Evolutionary conservation across 805 yeast species (phyloP), one percentile per base, ranked within the genome.

Genomic region (Lachancea sp.): DNA sequence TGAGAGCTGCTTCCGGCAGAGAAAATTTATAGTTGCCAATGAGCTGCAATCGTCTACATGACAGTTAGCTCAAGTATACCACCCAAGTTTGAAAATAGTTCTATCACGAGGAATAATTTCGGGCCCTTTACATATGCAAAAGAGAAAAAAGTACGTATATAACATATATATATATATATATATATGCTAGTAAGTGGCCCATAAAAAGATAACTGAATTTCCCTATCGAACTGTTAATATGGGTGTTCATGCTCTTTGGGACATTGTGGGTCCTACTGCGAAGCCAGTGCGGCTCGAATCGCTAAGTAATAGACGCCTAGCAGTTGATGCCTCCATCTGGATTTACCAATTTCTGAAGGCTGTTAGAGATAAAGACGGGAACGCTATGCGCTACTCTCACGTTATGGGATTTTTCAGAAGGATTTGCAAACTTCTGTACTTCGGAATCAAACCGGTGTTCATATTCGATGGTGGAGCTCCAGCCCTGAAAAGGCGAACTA

Each of bases 261-360:
- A 80, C 37, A 78, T 92, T 8, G 69, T 90, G 2, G 94, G 87
- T 5, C 94, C 96, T 0, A 76, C 90, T 0, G 92, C 97, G 0
- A 70, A 83, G 36, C 96, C 99, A 0, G 95, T 92, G 2, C 72
- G 90, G 40, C 70, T 92, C 21, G 97, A 90, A 58, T 80, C 94
- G 0, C 70, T 92, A 25, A 74, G 83, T 17, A 78, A 88, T 43
- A 83, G 81, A 56, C 69, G 74, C 39, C 67, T 92, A 52, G 98
- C 98, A 0, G 90, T 92, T 6, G 99, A 92, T 69, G 99, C 98
- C 1, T 90, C 97, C 2, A 92, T 92, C 48, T 92, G 99, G 99
- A 83, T 92, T 40, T 92, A 92, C 58, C 99, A 92, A 60, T 92
- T 92, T 56, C 68, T 92, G 48, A 92, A 90, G 59, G 97, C 97